These are phyloP conservation scores for Panicum virgatum DNA, from an alignment of 202 grass and related monocot species.

Conservation along the genomic window DNA sequence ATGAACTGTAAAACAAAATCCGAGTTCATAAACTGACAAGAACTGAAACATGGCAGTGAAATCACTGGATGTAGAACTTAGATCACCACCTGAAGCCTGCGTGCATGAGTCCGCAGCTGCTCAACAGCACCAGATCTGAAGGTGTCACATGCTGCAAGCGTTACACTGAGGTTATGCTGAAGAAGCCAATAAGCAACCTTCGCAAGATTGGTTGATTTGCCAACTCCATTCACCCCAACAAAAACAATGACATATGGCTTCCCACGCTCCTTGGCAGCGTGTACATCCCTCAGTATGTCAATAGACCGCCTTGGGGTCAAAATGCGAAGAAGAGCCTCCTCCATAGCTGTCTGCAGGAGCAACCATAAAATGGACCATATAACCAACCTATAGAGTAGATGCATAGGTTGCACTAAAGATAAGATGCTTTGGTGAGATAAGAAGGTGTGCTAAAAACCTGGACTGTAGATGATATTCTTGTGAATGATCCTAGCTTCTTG, in stretches of 20 bases:
- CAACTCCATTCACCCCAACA: conserved; percentile 92
- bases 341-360: conserved; percentile 79
- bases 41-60: neutral
- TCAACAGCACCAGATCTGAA: conserved; percentile 98
- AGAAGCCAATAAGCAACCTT: conserved; percentile 97
- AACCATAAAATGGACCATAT: conserved; percentile 12
- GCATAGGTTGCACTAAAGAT: neutral
- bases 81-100: conserved; percentile 70
- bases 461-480: conserved; percentile 87
- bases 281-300: conserved; percentile 86
- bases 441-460: conserved; percentile 56
- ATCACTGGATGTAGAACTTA: neutral
- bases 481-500: conserved; percentile 87
- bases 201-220: conserved; percentile 93
- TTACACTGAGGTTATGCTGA: conserved; percentile 92
- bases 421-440: neutral
- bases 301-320: conserved; percentile 88
- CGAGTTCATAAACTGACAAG: neutral
- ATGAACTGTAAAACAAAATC: neutral
- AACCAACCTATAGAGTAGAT: conserved; percentile 15
- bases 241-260: conserved; percentile 91
- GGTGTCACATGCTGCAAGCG: conserved; percentile 83
- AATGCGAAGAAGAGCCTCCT: conserved; percentile 85
- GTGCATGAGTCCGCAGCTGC: conserved; percentile 82
- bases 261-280: conserved; percentile 88